Conservation (phyloP, 73 alveolate genomes). For the Paramecium bursaria region DNA sequence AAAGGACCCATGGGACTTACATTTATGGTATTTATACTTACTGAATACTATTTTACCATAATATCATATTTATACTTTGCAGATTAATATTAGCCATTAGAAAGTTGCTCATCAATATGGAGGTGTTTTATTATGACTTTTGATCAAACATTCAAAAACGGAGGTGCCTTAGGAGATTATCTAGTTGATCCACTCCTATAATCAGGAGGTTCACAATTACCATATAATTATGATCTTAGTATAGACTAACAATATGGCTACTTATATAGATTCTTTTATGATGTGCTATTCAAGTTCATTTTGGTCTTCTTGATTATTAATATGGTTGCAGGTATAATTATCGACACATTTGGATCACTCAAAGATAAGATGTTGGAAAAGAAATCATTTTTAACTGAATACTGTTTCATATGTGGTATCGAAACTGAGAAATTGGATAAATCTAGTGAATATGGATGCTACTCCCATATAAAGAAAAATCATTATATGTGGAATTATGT, state of each 20-base stretch:
- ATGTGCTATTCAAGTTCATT: conserved; percentile 53
- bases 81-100: conserved; percentile 40
- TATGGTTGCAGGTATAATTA: conserved; percentile 68
- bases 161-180: conserved; percentile 68
- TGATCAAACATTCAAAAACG: conserved; percentile 66
- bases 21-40: conserved; percentile 47
- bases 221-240: conserved; percentile 2
- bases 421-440: conserved; percentile 63
- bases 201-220: not conserved
- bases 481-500: conserved; percentile 73
- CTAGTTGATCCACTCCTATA: conserved; percentile 34
- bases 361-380: conserved; percentile 62
- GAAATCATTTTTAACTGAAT: conserved; percentile 33
- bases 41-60: conserved; percentile 59
- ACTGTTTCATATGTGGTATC: conserved; percentile 67
- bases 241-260: not conserved
- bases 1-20: conserved; percentile 52
- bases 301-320: conserved; percentile 58
- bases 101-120: conserved; percentile 58
- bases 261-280: conserved; percentile 60
- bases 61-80: conserved; percentile 53
- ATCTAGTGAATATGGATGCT: conserved; percentile 37
- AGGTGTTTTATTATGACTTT: conserved; percentile 57
- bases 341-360: conserved; percentile 66
- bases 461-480: conserved; percentile 47